These are phyloP conservation scores for Chalciporus pseudorubinellus DNA, from an alignment of 768 basidiomycete species.

Conservation along the genomic window DNA sequence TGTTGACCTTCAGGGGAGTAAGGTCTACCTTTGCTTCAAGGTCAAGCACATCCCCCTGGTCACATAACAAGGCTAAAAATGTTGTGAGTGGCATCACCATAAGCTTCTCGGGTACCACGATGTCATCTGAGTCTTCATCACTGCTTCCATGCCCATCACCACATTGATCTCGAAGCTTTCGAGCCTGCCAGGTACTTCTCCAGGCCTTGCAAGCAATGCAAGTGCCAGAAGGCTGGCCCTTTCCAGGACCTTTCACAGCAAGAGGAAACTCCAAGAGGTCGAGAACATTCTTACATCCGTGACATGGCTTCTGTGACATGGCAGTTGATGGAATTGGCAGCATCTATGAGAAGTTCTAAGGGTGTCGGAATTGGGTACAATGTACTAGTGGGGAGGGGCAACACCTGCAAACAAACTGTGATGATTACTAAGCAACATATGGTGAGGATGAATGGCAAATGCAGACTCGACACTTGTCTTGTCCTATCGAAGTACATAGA, in stretches of 20 bases:
- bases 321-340: no score
- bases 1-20: neutral
- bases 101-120: neutral
- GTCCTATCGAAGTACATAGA: no score
- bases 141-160: neutral
- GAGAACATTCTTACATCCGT: no score
- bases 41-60: neutral
- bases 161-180: neutral
- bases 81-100: neutral
- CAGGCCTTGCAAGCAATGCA: neutral
- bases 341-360: no score
- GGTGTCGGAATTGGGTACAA: no score
- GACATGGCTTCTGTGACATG: no score
- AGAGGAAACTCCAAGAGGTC: no score
- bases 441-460: no score
- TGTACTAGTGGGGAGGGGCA: no score
- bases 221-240: neutral
- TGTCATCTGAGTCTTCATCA: neutral
- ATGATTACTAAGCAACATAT: no score
- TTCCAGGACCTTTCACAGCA: neutral
- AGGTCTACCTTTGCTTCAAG: neutral
- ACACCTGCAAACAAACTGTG: no score
- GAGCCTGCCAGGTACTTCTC: neutral
- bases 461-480: no score
- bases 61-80: neutral